Evolutionary conservation across 2,329 filamentous ascomycete species (phyloP).

Genomic region (Chaetomiaceae sp.): DNA sequence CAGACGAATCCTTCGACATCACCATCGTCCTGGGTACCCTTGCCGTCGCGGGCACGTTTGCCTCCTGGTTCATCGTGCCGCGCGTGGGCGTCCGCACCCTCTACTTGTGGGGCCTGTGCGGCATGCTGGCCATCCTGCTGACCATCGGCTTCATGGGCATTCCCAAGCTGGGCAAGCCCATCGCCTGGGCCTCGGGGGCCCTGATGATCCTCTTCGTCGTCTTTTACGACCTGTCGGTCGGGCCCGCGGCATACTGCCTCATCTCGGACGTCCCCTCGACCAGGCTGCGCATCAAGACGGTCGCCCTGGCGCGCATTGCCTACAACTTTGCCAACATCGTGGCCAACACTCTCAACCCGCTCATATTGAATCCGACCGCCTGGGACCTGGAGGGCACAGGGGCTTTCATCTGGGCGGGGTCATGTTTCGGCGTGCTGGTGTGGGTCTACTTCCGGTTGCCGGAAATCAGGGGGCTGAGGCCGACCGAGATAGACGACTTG

Average conservation of each 20-base stretch:
- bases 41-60: conserved; percentile 40
- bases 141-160: conserved; percentile 36
- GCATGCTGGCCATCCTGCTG: conserved; percentile 39
- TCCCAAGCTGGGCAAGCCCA: neutral
- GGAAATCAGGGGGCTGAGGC: conserved; percentile 30
- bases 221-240: conserved; percentile 26
- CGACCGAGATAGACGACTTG: conserved; percentile 30
- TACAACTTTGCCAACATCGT: conserved; percentile 34
- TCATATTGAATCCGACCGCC: conserved; percentile 26
- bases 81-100: conserved; percentile 41
- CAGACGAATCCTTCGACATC: conserved; percentile 17
- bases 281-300: conserved; percentile 41
- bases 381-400: conserved; percentile 36
- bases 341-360: conserved; percentile 27
- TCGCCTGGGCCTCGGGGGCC: conserved; percentile 22
- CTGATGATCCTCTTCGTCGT: conserved; percentile 22
- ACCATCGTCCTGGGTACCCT: conserved; percentile 27
- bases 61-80: conserved; percentile 40
- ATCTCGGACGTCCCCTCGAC: conserved; percentile 26
- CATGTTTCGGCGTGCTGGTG: conserved; percentile 36
- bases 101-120: conserved; percentile 39
- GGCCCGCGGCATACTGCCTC: conserved; percentile 26
- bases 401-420: conserved; percentile 34
- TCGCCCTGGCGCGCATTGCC: conserved; percentile 31
- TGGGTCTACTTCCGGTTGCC: conserved; percentile 44